Evolutionary conservation across 768 basidiomycete genomes (phyloP), one percentile per base, ranked within the genome.

Genomic region (Rhodosporidiobolus odoratus): DNA sequence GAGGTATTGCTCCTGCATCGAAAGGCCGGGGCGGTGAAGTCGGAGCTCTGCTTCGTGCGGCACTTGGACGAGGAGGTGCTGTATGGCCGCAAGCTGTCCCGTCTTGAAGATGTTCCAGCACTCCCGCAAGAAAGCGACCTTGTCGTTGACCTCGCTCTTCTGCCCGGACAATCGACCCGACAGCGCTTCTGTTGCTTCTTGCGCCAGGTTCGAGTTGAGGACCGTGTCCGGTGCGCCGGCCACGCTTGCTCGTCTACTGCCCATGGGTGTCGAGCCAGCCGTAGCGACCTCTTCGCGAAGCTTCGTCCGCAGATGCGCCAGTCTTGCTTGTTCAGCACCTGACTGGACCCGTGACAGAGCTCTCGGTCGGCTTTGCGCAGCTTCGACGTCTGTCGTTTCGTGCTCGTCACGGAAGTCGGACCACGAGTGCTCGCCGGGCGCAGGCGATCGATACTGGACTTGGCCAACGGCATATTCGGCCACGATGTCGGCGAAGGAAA

Each of bases 391-490:
- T 15, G 19, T 30, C 12, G 35, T 25, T n/a, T 69, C 57, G 7
- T 35, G 53, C 27, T 25, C 30, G 1, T 62, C 66, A 27, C 23
- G 53, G 37, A 68, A 68, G 61, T 68, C 67, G 23, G 58, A 61
- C 62, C 68, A 63, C 7, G 16, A 19, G 2, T 21, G 40, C 34
- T 47, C n/a, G 32, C 68, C 68, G 0, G 68, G 68, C 38, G 68
- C 68, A 0, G 68, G 68, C 23, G 68, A 69, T 37, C 43, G 62
- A 41, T 69, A 69, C 4, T 15, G 25, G 16, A 15, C 40, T 25
- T 58, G 41, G 25, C 68, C 68, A 38, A 62, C 61, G 7, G 54
- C 54, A 17, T 57, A 53, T 25, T 62, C 61, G 10, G 37, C n/a
- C 38, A 62, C 61, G 15, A 58, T 30, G 53, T 62, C 61, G 21